Base-by-base conservation (phyloP, 2,329 filamentous ascomycete genomes). In the Nemania serpens region DNA sequence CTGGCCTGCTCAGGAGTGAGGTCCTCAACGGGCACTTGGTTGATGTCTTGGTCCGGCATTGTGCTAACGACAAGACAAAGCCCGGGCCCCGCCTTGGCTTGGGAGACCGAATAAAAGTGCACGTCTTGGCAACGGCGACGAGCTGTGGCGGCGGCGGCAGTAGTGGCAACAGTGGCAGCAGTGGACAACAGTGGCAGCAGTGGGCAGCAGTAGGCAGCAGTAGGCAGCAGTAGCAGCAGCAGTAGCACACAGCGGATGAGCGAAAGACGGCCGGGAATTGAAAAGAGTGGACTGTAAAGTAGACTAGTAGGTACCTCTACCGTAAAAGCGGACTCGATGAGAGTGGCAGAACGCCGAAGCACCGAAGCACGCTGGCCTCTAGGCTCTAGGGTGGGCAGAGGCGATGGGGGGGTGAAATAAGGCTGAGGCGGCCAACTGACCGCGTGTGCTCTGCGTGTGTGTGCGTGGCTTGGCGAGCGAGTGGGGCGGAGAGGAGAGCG, bases 1-100 rank as follows among this genome's bases (percentile, higher is more conserved):
- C 79, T 88, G 65, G 85, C 86, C 75, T 89, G 86, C 73, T 88
- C 86, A 10, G 85, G 82, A 48, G 84, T 87, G 71, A 87, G 77
- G 69, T 85, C 81, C 71, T 86, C 82, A 64, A 86, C 74, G 52
- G 78, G 75, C 63, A 78, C 75, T 69, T 77, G 75, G 62, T 70
- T 69, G 67, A 72, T 67, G 61, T 73, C 70, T 61, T 70, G 70
- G 29, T 70, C 69, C 61, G 70, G 70, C 72, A 74, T 74, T 57
- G 25, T 29, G 68, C 54, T 56, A 55, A 55, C 25, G 34, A 61
- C 36, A 25, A 51, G 41, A 61, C 54, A 52, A n/a, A 55, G 36
- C 41, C 25, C 59, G 36, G 56, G 58, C 60, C 64, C 63, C 56
- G 48, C 59, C 47, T 54, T 45, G 25, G 4, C 7, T 39, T 43